Percentiles rank a stretch among this genome's conserved stretches.
Evolutionary conservation across 148 eudicot genomes (phyloP).

Genomic region (Amaranthus palmeri): DNA sequence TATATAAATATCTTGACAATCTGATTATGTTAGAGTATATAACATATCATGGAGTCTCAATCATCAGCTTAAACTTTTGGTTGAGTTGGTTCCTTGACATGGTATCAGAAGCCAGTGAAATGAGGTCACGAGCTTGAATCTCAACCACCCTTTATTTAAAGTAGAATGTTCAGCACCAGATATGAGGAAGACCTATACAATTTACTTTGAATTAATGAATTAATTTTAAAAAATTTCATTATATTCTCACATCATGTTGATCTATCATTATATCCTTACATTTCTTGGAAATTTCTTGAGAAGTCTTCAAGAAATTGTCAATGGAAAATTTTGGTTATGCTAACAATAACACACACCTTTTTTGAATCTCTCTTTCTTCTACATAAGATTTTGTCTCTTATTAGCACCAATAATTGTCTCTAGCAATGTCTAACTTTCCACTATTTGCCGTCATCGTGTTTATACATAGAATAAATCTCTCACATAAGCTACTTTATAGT

Average conservation of each 20-base stretch:
- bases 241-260: neutral
- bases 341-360: neutral
- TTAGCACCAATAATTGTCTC: slow-evolving; percentile 16
- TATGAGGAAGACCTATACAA: too few species aligned
- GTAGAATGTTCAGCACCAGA: too few species aligned
- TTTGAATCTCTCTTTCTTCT: neutral
- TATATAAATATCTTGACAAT: too few species aligned
- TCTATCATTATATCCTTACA: slow-evolving; percentile 3
- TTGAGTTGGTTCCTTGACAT: too few species aligned
- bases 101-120: too few species aligned
- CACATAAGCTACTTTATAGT: neutral
- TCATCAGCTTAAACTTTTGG: too few species aligned
- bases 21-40: too few species aligned
- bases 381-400: slow-evolving; percentile 14
- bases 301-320: slow-evolving; percentile 10
- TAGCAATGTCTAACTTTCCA: slow-evolving; percentile 1
- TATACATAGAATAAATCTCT: neutral
- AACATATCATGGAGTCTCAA: too few species aligned
- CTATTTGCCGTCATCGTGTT: slow-evolving; percentile 12
- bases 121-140: too few species aligned
- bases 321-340: slow-evolving; percentile 1
- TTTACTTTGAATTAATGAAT: too few species aligned
- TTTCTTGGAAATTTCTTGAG: neutral
- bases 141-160: too few species aligned
- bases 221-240: neutral